Conservation (phyloP, 1,284 basidiomycete genomes). For the Inonotus obliquus region DNA sequence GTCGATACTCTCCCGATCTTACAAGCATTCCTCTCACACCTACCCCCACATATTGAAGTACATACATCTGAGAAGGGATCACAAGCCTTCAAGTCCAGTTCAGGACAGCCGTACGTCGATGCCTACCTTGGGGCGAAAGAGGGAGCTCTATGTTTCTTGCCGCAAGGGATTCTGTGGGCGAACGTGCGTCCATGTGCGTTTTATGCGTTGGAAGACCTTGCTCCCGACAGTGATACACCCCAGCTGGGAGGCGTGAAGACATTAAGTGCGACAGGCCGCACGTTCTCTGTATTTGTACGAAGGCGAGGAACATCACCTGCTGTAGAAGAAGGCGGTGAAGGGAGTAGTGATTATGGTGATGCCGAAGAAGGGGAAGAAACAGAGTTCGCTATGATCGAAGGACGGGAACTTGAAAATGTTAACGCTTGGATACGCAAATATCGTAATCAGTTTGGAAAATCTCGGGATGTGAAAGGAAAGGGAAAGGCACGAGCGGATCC, state of each 20-base stretch:
- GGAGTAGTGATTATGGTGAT: conserved; percentile 31
- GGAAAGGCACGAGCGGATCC: conserved; percentile 15
- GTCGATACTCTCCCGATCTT: conserved; percentile 44
- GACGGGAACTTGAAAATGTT: conserved; percentile 60
- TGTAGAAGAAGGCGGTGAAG: conserved; percentile 22
- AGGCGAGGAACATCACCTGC: conserved; percentile 26
- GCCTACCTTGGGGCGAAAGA: conserved; percentile 65
- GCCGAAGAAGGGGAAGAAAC: conserved; percentile 46
- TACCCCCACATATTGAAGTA: conserved; percentile 26
- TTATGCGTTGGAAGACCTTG: conserved; percentile 59
- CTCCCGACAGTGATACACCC: conserved; percentile 31
- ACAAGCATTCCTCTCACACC: conserved; percentile 46
- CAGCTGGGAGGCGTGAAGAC: conserved; percentile 50
- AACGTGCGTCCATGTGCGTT: conserved; percentile 71
- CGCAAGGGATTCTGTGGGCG: conserved; percentile 64
- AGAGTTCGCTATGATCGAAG: conserved; percentile 67
- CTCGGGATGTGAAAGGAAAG: conserved; percentile 16
- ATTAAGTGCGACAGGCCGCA: conserved; percentile 61
- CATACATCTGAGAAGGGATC: not conserved
- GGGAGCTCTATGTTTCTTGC: conserved; percentile 68
- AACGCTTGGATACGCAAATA: conserved; percentile 56
- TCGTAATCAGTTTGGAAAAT: conserved; percentile 53
- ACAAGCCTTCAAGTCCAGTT: conserved; percentile 28
- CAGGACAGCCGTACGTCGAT: conserved; percentile 51
- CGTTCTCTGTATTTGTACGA: conserved; percentile 56